Conservation (phyloP, 1,284 basidiomycete species). For the Ceratobasidium sp. region DNA sequence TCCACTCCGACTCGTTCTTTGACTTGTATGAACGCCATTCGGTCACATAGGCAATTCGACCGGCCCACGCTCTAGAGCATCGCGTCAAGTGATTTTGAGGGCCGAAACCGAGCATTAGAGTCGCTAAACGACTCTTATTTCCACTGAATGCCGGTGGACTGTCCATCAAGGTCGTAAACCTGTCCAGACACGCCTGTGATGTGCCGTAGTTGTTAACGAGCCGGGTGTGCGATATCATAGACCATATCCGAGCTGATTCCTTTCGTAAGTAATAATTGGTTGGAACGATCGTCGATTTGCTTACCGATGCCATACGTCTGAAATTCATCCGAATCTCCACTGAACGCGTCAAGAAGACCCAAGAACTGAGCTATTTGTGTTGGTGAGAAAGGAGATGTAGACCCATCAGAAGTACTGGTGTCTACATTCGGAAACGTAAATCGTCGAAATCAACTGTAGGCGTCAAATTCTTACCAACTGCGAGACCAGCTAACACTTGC, state of each 20-base stretch:
- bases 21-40: conserved; percentile 30
- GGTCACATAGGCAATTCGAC: conserved; percentile 24
- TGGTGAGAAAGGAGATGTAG: conserved; percentile 7
- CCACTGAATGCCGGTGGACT: conserved; percentile 2
- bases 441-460: background rate
- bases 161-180: background rate
- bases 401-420: conserved; percentile 17
- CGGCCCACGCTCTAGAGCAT: conserved; percentile 11
- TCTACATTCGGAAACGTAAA: background rate
- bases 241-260: conserved; percentile 29
- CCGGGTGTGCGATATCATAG: conserved; percentile 36
- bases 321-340: background rate
- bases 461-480: conserved; percentile 9
- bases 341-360: background rate
- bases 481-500: background rate
- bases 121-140: background rate
- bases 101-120: background rate
- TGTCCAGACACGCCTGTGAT: conserved; percentile 10
- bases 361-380: conserved; percentile 13
- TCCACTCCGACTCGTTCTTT: conserved; percentile 35
- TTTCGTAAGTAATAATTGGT: too few species aligned
- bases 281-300: background rate
- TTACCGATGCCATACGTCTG: conserved; percentile 26
- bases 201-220: conserved; percentile 16
- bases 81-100: background rate